Base-by-base conservation (phyloP, 352 stramenopile genomes). In the Lagenidium sp. region DNA sequence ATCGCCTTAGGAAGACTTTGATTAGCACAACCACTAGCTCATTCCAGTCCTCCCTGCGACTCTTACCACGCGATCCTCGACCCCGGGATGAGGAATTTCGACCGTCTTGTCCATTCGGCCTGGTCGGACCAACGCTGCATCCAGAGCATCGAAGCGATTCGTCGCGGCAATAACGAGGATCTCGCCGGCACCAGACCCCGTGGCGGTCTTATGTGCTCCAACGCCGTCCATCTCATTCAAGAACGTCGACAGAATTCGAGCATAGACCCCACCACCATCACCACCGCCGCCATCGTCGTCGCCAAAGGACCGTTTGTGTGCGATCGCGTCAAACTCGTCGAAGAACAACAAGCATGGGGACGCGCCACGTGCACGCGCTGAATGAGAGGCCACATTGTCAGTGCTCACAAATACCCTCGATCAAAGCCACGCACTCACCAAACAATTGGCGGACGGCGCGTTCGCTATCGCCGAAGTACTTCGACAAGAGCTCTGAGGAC, bases 381-480 rank as follows among this genome's bases (percentile, higher is more conserved):
- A 21, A 40, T n/a, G 6, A 13, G 25, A 1, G 2, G 10, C 20
- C 11, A 41, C 22, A 35, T 13, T 36, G 10, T 6, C 28, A 16
- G 20, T 13, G 4, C 47, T 6, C 15, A 22, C 36, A 1, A 30
- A 22, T 8, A 19, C 1, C 24, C 19, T 28, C 15, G 18, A 35
- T 47, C 16, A 4, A 57, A 31, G 8, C 26, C 19, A 6, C n/a
- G 28, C 10, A 47, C 64, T 19, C 64, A 86, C 76, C 79, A 48
- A 94, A 92, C 2, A 94, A 59, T 34, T 84, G 54, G 2, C 82
- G 79, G 24, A 94, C 80, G 6, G 71, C 63, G 36, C 83, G 76
- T 49, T 94, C 82, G 41, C 77, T 94, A 47, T 92, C 82, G 16
- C 77, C 77, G 51, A 94, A 92, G 51, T 87, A 94, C 47, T 91